Base-by-base conservation (phyloP, 2,329 filamentous ascomycete species). In the Hymenotorrendiella dingleyae region DNA sequence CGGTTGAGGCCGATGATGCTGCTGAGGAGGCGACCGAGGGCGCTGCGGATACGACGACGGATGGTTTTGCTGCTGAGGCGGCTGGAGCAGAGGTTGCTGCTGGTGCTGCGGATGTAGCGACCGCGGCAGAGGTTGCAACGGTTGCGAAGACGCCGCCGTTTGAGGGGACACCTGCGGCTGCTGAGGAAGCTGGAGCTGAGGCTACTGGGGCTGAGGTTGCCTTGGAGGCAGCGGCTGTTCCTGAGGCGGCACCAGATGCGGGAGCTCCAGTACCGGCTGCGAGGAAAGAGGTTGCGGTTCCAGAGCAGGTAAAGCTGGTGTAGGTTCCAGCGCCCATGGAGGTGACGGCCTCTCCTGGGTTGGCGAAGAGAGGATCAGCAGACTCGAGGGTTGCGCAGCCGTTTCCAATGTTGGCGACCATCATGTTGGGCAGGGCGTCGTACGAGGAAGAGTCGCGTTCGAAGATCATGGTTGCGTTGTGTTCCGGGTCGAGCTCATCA, bases 391-490 rank as follows among this genome's bases (percentile, higher is more conserved):
- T 84, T 0, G 38, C 58, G 64, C 84, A 88, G 29, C 64, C 65
- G 4, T 7, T 19, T 23, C 50, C 62, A 46, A 89, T 67, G 65
- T 93, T 94, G 55, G 84, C 82, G 1, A 82, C 72, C 41, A 89
- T 82, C 78, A 94, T 83, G 44, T 80, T 69, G 0, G 88, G 87
- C 10, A 94, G 81, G 0, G 66, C 62, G 28, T 76, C 61, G 48
- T 82, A 75, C 51, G 76, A 76, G 2, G 69, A 63, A 43, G 78
- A 56, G 32, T 60, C 62, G n/a, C 61, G 52, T 35, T 56, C 49
- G 5, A 48, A 29, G 21, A 62, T 39, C 26, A 53, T 49, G 6
- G 55, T 54, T 3, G 29, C 33, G 32, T 48, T 55, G 8, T 45
- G 40, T 36, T 45, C 24, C 20, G 53, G 37, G 8, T 50, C 53